Conservation (phyloP, 73 alveolate species). For the Loxodes magnus region DNA sequence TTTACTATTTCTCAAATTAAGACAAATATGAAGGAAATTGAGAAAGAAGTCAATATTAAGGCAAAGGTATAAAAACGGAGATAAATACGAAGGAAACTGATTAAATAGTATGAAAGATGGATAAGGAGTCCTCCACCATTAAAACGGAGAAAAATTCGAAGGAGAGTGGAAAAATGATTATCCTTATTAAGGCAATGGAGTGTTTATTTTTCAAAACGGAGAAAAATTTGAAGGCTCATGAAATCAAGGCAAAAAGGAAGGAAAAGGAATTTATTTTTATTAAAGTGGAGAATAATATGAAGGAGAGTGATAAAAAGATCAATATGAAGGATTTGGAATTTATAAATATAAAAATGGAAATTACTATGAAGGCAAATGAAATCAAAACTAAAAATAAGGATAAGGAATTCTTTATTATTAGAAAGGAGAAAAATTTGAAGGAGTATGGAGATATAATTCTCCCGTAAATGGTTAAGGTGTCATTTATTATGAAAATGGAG, state of each 20-base stretch:
- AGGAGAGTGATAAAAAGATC: conserved; percentile 33
- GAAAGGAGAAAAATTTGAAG: conserved; percentile 31
- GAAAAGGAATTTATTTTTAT: conserved; percentile 31
- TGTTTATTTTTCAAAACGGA: conserved; percentile 19
- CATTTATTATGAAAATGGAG: conserved; percentile 13
- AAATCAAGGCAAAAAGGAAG: conserved; percentile 11
- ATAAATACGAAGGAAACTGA: too few relatives aligned
- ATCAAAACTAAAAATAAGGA: background rate
- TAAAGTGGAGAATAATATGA: conserved; percentile 42
- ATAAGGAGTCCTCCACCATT: too few relatives aligned
- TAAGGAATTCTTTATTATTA: background rate
- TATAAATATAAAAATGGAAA: conserved; percentile 16
- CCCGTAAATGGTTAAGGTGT: conserved; percentile 40
- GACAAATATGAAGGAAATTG: too few relatives aligned
- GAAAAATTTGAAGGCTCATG: conserved; percentile 24
- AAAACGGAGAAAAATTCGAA: too few relatives aligned
- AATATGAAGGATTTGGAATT: conserved; percentile 35
- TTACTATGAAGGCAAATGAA: conserved; percentile 12
- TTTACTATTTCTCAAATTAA: too few relatives aligned
- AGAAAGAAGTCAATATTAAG: too few relatives aligned
- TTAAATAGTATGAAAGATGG: too few relatives aligned
- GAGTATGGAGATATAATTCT: conserved; percentile 12
- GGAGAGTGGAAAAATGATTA: conserved; percentile 27
- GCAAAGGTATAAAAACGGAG: too few relatives aligned
- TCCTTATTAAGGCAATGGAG: conserved; percentile 19